phyloP scores from a whole-genome alignment of 352 stramenopile species.

The Pythium aquatile region DNA sequence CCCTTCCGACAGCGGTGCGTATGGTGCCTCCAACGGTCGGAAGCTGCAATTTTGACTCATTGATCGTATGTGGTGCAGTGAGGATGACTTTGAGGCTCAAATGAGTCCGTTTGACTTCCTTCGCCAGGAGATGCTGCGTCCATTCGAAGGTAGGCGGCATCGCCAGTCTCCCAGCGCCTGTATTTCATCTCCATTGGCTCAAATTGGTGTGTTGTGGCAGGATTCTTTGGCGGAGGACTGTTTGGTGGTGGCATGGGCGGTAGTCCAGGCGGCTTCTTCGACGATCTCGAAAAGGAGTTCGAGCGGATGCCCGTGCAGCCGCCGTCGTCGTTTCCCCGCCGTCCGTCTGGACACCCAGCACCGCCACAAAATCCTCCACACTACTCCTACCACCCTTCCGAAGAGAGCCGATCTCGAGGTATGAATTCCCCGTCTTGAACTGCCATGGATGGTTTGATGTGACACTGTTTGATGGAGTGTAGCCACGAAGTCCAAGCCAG shows the following conservation, averaged over 20 bases:
- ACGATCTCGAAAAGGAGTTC: slow-evolving; percentile 64
- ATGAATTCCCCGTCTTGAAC: neutral
- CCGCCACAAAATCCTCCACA: slow-evolving; percentile 58
- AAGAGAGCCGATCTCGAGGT: slow-evolving; percentile 35
- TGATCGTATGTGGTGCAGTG: slow-evolving; percentile 28
- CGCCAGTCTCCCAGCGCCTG: neutral
- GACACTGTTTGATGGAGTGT: neutral
- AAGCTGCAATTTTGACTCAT: neutral
- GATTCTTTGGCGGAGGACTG: slow-evolving; percentile 53
- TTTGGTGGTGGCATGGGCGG: slow-evolving; percentile 18
- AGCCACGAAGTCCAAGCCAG: slow-evolving; percentile 33
- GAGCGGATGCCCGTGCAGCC: slow-evolving; percentile 57
- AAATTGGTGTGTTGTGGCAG: slow-evolving; percentile 20
- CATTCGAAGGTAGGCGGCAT: slow-evolving; percentile 53
- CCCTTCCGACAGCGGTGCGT: slow-evolving; percentile 52
- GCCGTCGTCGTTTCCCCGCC: slow-evolving; percentile 39
- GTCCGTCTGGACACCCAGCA: slow-evolving; percentile 34
- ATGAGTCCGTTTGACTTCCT: slow-evolving; percentile 84
- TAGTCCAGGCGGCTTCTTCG: slow-evolving; percentile 44
- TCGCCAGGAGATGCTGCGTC: slow-evolving; percentile 75
- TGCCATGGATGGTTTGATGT: too few species aligned
- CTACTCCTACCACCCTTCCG: slow-evolving; percentile 71
- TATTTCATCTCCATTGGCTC: neutral
- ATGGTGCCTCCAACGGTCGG: neutral
- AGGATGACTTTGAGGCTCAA: slow-evolving; percentile 70